Percentiles rank a stretch among this genome's conserved stretches.
Conservation (phyloP, 2,329 filamentous ascomycete genomes). For the Pleoardoris graminearum region DNA sequence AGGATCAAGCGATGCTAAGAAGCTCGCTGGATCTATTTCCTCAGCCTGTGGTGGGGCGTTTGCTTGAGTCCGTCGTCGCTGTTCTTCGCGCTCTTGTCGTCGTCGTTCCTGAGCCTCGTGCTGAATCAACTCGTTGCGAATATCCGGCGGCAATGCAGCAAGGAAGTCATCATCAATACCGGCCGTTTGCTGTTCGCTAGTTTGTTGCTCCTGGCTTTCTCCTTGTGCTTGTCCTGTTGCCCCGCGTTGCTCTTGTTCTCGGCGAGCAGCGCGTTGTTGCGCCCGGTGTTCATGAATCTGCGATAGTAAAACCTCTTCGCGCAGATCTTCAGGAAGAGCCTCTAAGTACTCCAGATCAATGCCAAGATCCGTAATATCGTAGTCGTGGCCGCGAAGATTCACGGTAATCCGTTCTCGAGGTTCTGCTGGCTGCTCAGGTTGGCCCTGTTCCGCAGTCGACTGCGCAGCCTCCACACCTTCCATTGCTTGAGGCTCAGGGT, state of each 20-base stretch:
- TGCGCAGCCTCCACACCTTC: conserved; percentile 70
- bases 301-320: conserved; percentile 93
- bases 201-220: conserved; percentile 38
- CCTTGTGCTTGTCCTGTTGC: conserved; percentile 5
- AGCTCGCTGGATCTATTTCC: conserved; percentile 92
- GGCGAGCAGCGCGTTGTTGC: conserved; percentile 1
- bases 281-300: conserved; percentile 65
- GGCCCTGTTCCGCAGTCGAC: conserved; percentile 37
- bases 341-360: conserved; percentile 95
- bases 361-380: conserved; percentile 91
- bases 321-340: conserved; percentile 94
- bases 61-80: conserved; percentile 66
- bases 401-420: conserved; percentile 68
- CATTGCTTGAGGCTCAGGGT: conserved; percentile 62
- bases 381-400: conserved; percentile 80
- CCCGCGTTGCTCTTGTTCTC: conserved; percentile 56
- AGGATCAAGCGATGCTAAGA: conserved; percentile 86
- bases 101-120: conserved; percentile 89
- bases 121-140: conserved; percentile 86
- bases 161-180: conserved; percentile 93
- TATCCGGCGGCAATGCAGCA: conserved; percentile 85
- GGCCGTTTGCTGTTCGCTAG: conserved; percentile 53
- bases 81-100: conserved; percentile 81
- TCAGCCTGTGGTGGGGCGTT: conserved; percentile 60
- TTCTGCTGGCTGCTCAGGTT: conserved; percentile 42